phyloP scores from a whole-genome alignment of 306 rosid species.

The Cucurbita maxima region DNA sequence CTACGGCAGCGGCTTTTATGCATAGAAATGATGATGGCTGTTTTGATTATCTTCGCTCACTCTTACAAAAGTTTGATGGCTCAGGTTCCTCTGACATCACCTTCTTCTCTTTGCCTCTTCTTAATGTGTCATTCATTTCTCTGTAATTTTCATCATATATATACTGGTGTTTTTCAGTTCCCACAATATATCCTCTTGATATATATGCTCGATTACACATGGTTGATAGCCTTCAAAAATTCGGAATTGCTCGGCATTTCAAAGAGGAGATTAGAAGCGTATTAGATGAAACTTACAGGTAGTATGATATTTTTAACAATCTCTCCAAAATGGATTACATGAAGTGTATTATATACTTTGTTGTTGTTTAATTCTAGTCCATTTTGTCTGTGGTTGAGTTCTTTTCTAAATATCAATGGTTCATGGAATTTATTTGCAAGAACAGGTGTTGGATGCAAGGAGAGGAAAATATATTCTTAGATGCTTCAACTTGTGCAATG shows the following conservation, averaged over 20 bases:
- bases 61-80: constrained; percentile 43
- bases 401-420: background rate
- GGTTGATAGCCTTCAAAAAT: constrained; percentile 58
- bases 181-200: constrained; percentile 59
- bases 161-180: constrained; percentile 33
- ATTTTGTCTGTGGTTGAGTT: background rate
- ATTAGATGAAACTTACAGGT: constrained; percentile 71
- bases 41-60: constrained; percentile 39
- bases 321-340: background rate
- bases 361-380: background rate
- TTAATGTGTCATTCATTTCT: background rate
- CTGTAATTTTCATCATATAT: background rate
- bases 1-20: constrained; percentile 62
- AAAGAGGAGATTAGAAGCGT: constrained; percentile 43
- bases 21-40: constrained; percentile 42
- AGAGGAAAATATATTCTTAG: constrained; percentile 50
- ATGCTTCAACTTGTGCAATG: constrained; percentile 56
- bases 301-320: constrained; percentile 7
- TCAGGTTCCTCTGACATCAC: constrained; percentile 37
- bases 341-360: background rate
- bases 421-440: background rate
- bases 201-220: constrained; percentile 46
- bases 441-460: constrained; percentile 53
- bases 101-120: background rate
- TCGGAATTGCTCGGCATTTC: constrained; percentile 64